Evolutionary conservation across 495 filamentous ascomycete genomes (phyloP), one percentile per base, ranked within the genome.

Genomic region (Tuber calosporum): DNA sequence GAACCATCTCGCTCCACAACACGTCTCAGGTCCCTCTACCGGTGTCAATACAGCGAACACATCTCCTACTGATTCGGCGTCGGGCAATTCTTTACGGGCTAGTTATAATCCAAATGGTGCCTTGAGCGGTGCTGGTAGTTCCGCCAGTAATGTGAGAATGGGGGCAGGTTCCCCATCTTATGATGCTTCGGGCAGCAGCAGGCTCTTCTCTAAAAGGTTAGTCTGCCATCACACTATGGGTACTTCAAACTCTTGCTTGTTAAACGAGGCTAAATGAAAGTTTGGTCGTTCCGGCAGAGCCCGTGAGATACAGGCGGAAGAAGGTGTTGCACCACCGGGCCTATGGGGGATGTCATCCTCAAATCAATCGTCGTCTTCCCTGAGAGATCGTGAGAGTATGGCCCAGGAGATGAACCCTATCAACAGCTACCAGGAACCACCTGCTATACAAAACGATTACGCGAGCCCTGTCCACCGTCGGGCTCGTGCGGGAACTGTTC

Each of bases 161-260:
- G 94, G 94, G 86, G 90, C 93, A 87, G 95, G 94, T 83, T 99
- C 95, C 87, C 95, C 95, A 79, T 97, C 94, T 83, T 94, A 97
- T 84, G 96, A 98, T 86, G 79, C 86, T 89, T 81, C 83, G 83
- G 88, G 84, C 83, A 91, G 86, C 53, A 86, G 84, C 76, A 85
- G 87, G 79, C 84, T 98, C 67, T 99, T 91, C 83, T 92, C 94
- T 70, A 97, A 97, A 85, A 89, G 95, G 95, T 98, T 88, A 81
- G 90, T 84, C 70, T 74, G 73, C 76, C 73, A 58, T 81, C 73
- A 75, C 79, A 75, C 78, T 73, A 81, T 70, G 72, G 39, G 42
- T 38, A 36, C 69, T 39, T 69, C 43, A 36, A 79, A 66, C 62
- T 22, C 41, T 38, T 45, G 68, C 48, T 71, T 71, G 45, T 80